phyloP scores from a whole-genome alignment of 1,284 basidiomycete genomes.

The Naganishia sp. region DNA sequence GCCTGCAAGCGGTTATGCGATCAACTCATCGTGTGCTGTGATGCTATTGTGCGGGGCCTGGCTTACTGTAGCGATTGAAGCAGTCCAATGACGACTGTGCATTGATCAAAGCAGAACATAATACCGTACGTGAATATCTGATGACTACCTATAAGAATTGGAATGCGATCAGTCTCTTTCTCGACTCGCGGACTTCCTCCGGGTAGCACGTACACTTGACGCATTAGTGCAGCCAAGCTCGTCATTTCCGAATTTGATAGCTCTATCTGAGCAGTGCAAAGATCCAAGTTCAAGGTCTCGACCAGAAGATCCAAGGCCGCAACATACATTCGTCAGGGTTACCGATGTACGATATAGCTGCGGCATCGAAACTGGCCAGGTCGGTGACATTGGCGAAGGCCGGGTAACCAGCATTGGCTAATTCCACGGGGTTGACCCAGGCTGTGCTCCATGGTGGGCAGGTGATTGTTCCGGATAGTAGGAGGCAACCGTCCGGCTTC shows the following conservation, averaged over 20 bases:
- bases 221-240: conserved; percentile 48
- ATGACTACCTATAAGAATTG: conserved; percentile 36
- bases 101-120: conserved; percentile 49
- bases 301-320: not conserved
- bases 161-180: not conserved
- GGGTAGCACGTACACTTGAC: not conserved
- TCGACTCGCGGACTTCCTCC: not conserved
- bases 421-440: conserved; percentile 18
- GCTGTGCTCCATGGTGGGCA: conserved; percentile 26
- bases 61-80: conserved; percentile 43
- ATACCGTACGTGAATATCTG: conserved; percentile 47
- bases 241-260: conserved; percentile 42
- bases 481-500: conserved; percentile 20
- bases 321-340: conserved; percentile 46
- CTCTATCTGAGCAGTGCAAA: conserved; percentile 24
- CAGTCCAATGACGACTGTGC: conserved; percentile 40
- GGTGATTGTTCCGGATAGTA: conserved; percentile 23
- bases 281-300: conserved; percentile 33
- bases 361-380: conserved; percentile 52
- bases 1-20: not conserved
- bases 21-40: too few relatives aligned
- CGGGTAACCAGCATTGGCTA: conserved; percentile 21
- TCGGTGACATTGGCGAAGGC: conserved; percentile 47
- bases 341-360: conserved; percentile 51
- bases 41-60: too few relatives aligned